These are phyloP conservation scores for Choiromyces venosus DNA, from an alignment of 495 filamentous ascomycete species.

Conservation along the genomic window DNA sequence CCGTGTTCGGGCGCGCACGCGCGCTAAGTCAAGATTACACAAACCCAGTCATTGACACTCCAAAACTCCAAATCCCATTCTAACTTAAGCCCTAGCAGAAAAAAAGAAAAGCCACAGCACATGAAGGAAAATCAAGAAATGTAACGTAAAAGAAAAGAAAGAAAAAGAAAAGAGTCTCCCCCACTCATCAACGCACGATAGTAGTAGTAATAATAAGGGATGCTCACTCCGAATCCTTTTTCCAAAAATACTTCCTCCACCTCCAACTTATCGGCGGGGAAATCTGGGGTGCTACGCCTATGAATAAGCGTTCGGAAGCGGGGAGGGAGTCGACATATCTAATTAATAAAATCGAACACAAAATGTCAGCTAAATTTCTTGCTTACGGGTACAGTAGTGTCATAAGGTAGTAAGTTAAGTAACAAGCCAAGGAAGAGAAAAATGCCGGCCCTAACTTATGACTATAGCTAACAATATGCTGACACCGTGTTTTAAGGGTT, in stretches of 20 bases:
- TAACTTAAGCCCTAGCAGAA: too few species aligned
- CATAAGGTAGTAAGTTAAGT: too few species aligned
- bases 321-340: conserved; percentile 33
- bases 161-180: neutral
- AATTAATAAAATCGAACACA: neutral
- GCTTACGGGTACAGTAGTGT: too few species aligned
- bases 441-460: too few species aligned
- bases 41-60: neutral
- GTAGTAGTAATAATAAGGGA: too few species aligned
- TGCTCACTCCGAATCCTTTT: conserved; percentile 23
- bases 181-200: neutral
- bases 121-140: neutral
- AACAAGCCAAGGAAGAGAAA: neutral
- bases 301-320: conserved; percentile 20
- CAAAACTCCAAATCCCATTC: neutral
- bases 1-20: too few species aligned
- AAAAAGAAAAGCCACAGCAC: neutral
- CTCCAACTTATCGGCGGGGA: conserved; percentile 31
- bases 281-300: conserved; percentile 22
- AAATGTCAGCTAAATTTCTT: neutral
- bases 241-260: conserved; percentile 29
- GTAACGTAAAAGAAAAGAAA: neutral
- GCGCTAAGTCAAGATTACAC: neutral
- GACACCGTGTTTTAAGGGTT: neutral
- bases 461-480: neutral